Evolutionary conservation across 139 green algal species (phyloP).

Genomic region (Chlamydomonas sp.): DNA sequence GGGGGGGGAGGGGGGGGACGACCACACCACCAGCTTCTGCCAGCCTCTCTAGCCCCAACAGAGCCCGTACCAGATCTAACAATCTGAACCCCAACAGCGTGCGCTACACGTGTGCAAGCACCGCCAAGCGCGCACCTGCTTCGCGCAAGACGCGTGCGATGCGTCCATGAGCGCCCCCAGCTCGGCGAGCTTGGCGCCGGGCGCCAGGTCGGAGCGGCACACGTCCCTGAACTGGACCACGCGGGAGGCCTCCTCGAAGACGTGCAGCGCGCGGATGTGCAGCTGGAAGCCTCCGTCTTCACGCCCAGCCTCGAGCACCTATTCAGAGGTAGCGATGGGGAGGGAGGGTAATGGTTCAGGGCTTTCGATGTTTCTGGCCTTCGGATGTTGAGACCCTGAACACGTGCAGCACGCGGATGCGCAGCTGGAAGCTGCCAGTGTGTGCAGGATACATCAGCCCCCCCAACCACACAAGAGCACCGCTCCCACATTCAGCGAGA

Average conservation of each 20-base stretch:
- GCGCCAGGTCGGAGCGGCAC: conserved; percentile 29
- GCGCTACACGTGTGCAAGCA: no score
- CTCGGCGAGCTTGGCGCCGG: conserved; percentile 37
- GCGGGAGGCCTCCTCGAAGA: conserved; percentile 73
- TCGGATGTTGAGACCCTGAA: background rate
- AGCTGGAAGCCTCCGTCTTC: conserved; percentile 58
- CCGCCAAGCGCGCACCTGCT: no score
- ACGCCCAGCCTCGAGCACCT: conserved; percentile 35
- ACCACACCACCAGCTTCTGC: no score
- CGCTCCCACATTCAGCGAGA: conserved; percentile 6
- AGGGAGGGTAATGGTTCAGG: no score
- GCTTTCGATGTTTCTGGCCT: no score
- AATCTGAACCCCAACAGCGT: no score
- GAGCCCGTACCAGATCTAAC: no score
- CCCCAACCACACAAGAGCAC: no score
- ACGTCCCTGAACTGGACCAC: conserved; percentile 64
- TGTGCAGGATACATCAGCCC: no score
- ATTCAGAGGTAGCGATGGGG: no score
- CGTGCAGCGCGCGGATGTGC: conserved; percentile 63
- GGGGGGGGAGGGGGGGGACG: no score
- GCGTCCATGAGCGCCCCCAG: conserved; percentile 83
- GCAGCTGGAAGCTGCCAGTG: background rate
- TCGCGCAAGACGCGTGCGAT: conserved; percentile 71
- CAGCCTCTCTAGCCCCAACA: no score
- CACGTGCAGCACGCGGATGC: background rate